These are phyloP conservation scores for Blastomyces parvus DNA, from an alignment of 2,329 filamentous ascomycete genomes.

Conservation along the genomic window DNA sequence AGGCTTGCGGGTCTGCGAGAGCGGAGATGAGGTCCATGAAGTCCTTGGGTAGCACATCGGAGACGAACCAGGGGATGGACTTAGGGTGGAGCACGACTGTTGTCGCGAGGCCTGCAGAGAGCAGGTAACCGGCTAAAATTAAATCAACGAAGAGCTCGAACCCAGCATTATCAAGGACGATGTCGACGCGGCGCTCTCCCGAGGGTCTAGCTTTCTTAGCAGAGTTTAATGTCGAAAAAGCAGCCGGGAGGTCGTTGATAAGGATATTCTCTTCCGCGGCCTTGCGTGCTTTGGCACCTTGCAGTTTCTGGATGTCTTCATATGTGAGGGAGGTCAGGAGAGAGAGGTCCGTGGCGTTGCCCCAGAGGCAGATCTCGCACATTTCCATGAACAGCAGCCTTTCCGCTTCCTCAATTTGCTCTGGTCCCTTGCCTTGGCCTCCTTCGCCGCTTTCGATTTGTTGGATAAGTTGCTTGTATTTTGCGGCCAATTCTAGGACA, in stretches of 20 bases:
- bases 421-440: constrained; percentile 23
- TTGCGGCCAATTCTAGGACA: constrained; percentile 69
- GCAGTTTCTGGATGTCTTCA: constrained; percentile 93
- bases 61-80: constrained; percentile 95
- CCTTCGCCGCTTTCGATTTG: constrained; percentile 53
- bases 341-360: constrained; percentile 89
- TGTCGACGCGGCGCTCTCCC: constrained; percentile 67
- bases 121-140: constrained; percentile 79
- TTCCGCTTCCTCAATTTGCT: constrained; percentile 57
- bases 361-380: constrained; percentile 95
- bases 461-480: constrained; percentile 63
- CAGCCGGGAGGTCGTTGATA: constrained; percentile 67
- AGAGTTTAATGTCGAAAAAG: constrained; percentile 59
- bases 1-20: constrained; percentile 63
- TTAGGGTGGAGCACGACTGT: constrained; percentile 85
- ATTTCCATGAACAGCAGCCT: constrained; percentile 78
- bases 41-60: constrained; percentile 80
- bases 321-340: constrained; percentile 83
- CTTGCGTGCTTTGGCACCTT: constrained; percentile 79
- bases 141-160: constrained; percentile 97
- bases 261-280: constrained; percentile 84
- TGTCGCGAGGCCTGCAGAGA: constrained; percentile 76
- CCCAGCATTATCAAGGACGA: constrained; percentile 92
- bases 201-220: constrained; percentile 53
- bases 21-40: constrained; percentile 73